Evolutionary conservation across 371 early-diverging fungal genomes (phyloP).

Genomic region (Zychaea mexicana): DNA sequence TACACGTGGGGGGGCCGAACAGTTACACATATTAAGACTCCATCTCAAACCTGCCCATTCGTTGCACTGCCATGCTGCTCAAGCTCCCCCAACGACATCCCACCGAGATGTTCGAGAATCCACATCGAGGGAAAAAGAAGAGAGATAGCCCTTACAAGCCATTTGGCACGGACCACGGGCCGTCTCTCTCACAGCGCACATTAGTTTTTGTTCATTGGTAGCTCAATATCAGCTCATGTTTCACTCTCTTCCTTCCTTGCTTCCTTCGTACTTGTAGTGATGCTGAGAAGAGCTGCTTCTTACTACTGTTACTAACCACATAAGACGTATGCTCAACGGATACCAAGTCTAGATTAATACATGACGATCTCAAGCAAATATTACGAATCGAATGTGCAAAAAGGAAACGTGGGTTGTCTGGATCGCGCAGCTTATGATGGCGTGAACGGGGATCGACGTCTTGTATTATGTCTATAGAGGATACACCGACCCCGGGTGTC

Average conservation of each 20-base stretch:
- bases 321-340: no score
- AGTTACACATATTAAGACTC: background rate
- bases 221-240: background rate
- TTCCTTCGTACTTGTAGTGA: no score
- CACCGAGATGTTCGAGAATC: background rate
- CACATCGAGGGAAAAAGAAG: no score
- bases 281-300: no score
- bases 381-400: background rate
- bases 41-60: constrained; percentile 12
- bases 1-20: constrained; percentile 8
- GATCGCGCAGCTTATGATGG: background rate
- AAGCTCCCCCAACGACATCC: background rate
- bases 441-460: background rate
- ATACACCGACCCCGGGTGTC: no score
- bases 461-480: no score
- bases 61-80: background rate
- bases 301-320: no score
- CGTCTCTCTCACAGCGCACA: background rate
- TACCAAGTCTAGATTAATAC: no score
- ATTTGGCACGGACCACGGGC: constrained; percentile 5
- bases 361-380: no score
- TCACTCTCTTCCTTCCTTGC: background rate
- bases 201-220: background rate
- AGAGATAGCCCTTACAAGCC: background rate
- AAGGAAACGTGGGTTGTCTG: background rate